A percentile compares a stretch with the other conserved stretches of the same genome.
Evolutionary conservation across 2,329 filamentous ascomycete genomes (phyloP).

Genomic region (Ceratocystis diversiconidia): DNA sequence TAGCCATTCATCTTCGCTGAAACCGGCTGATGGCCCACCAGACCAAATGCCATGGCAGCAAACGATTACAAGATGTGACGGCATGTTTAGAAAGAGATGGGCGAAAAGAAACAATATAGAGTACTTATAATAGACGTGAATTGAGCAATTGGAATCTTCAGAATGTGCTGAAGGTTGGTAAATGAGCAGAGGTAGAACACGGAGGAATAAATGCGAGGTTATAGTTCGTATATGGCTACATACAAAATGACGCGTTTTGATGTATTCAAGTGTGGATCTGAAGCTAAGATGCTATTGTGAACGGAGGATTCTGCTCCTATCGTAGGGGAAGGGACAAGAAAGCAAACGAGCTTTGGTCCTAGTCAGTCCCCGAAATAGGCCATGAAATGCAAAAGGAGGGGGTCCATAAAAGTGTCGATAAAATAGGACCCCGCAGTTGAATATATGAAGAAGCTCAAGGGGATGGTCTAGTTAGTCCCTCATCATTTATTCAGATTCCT

Average conservation of each 20-base stretch:
- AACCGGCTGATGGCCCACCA: conserved; percentile 39
- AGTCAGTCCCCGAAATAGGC: background rate
- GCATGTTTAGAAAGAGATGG: conserved; percentile 20
- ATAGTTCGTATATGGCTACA: background rate
- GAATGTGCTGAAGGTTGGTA: background rate
- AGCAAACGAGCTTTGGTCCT: background rate
- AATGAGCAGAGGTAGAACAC: background rate
- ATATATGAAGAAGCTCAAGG: background rate
- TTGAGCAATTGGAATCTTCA: background rate
- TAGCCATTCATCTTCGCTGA: conserved; percentile 50
- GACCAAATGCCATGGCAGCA: conserved; percentile 75
- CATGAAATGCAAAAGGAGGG: background rate
- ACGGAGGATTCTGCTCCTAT: background rate
- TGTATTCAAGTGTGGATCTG: background rate
- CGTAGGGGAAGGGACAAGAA: background rate
- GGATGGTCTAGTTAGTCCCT: background rate
- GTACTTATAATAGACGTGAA: background rate
- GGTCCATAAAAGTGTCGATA: conserved; percentile 7
- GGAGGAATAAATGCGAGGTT: background rate
- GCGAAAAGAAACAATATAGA: background rate
- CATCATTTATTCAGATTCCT: background rate
- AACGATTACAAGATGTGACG: conserved; percentile 53
- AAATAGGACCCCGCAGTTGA: conserved; percentile 9
- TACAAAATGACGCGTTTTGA: background rate
- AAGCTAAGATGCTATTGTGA: background rate